A percentile compares a stretch with the other conserved stretches of the same genome.
phyloP scores from a whole-genome alignment of 176 grass and related monocot species.

The Avena insularis region DNA sequence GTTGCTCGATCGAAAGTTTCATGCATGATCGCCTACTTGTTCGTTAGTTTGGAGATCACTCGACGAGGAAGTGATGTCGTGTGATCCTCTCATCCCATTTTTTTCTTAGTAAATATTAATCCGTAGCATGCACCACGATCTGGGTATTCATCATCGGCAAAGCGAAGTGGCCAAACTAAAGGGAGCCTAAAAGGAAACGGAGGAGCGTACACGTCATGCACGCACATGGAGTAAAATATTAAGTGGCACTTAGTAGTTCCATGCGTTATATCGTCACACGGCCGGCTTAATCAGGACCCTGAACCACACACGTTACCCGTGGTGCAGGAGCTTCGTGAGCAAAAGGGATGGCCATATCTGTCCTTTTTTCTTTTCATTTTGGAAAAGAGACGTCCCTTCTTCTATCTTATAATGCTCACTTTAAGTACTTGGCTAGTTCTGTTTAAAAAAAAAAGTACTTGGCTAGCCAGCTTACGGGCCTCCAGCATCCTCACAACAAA shows the following conservation, averaged over 20 bases:
- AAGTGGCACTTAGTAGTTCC: neutral
- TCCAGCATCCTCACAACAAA: too few relatives aligned
- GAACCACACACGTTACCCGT: neutral
- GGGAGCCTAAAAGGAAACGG: neutral
- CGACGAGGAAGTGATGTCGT: neutral
- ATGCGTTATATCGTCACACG: neutral
- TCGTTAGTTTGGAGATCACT: neutral
- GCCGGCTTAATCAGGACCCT: neutral
- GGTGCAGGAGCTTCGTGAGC: neutral
- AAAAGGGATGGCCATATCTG: too few relatives aligned
- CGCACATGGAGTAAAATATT: neutral
- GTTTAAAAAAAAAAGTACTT: too few relatives aligned
- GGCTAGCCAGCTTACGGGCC: too few relatives aligned
- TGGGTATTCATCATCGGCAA: neutral
- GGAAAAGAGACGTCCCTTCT: too few relatives aligned
- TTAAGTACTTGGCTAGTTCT: too few relatives aligned
- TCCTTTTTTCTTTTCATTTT: too few relatives aligned
- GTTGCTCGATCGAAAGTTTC: neutral
- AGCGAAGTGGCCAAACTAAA: constrained; percentile 14
- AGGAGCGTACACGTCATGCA: too few relatives aligned
- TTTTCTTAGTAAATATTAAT: neutral
- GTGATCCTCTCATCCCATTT: neutral
- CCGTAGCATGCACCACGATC: neutral
- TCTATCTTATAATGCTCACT: too few relatives aligned
- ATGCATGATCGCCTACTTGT: neutral